Evolutionary conservation across 306 rosid species (phyloP).

Genomic region (Sechiopsis laciniata): DNA sequence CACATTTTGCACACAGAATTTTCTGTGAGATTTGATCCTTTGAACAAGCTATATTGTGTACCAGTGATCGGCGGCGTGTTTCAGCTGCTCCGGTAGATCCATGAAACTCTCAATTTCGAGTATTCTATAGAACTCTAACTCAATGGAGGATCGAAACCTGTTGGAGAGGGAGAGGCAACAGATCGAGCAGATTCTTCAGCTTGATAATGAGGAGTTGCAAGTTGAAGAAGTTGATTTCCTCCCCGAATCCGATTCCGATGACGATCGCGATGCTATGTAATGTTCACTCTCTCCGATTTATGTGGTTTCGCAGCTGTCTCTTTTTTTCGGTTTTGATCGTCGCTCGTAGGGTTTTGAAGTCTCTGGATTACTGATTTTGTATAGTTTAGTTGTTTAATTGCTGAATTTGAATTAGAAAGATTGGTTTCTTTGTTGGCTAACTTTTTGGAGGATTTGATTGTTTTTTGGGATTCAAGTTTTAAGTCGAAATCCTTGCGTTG

Average conservation of each 20-base stretch:
- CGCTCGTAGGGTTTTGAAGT: slow-evolving; percentile 8
- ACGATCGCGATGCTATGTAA: slow-evolving; percentile 45
- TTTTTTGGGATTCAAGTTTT: slow-evolving; percentile 3
- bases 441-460: background rate
- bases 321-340: background rate
- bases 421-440: background rate
- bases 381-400: background rate
- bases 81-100: background rate
- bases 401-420: slow-evolving; percentile 5
- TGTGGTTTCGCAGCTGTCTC: background rate
- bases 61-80: background rate
- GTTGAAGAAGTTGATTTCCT: slow-evolving; percentile 69
- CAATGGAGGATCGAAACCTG: slow-evolving; percentile 52
- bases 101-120: background rate
- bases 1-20: background rate
- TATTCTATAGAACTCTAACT: slow-evolving; percentile 21
- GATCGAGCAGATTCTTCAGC: slow-evolving; percentile 81
- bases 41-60: background rate
- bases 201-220: slow-evolving; percentile 76
- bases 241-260: slow-evolving; percentile 47
- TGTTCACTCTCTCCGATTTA: background rate
- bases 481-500: background rate
- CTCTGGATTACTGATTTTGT: background rate
- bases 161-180: slow-evolving; percentile 68
- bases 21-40: background rate